Conservation (phyloP, 2,329 filamentous ascomycete genomes). For the Pseudocercospora macadamiae region DNA sequence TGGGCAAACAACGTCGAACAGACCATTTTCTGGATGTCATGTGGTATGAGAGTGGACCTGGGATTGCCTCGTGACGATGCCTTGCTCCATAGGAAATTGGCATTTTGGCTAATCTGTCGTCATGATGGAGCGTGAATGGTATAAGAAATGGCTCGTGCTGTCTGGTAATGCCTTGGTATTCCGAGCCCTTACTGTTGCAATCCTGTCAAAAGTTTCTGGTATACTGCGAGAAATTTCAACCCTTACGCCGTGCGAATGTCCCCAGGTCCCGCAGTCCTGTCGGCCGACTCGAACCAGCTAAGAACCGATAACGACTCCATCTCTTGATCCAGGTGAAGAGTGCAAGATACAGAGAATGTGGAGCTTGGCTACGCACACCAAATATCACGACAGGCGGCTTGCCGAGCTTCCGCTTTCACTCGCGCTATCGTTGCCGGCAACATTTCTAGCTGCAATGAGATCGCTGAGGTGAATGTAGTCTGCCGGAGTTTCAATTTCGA, state of each 20-base stretch:
- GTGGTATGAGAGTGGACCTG: neutral
- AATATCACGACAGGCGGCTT: conserved; percentile 2
- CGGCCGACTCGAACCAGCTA: neutral
- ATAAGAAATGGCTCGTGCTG: neutral
- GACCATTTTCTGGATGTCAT: neutral
- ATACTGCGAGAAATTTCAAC: neutral
- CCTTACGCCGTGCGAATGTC: neutral
- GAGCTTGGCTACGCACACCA: neutral
- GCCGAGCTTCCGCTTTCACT: conserved; percentile 8
- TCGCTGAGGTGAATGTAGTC: conserved; percentile 21
- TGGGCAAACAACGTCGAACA: neutral
- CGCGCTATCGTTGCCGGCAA: conserved; percentile 3
- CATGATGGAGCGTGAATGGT: neutral
- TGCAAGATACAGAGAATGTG: neutral
- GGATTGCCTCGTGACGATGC: neutral
- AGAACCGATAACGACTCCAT: no score
- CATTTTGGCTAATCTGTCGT: neutral
- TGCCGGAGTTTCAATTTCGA: conserved; percentile 17
- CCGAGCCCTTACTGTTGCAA: neutral
- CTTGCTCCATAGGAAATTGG: neutral
- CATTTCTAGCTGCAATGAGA: conserved; percentile 14
- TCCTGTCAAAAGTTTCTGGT: neutral
- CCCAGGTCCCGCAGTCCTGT: neutral
- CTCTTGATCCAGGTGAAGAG: neutral
- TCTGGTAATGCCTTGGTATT: conserved; percentile 7